phyloP scores from a whole-genome alignment of 495 filamentous ascomycete species.

The Trichoderma gamsii region DNA sequence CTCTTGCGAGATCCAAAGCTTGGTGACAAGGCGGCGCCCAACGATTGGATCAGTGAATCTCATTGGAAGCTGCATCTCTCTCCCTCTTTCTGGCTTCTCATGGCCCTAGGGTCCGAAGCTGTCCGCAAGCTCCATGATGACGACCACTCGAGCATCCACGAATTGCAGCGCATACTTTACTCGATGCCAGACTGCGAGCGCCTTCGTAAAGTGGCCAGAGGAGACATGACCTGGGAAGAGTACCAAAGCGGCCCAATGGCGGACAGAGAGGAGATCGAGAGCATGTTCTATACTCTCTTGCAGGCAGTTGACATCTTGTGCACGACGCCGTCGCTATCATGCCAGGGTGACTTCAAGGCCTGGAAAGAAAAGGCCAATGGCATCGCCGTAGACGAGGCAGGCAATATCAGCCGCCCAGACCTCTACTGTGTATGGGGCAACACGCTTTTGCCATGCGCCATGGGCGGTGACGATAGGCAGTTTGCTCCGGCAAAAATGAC shows the following conservation, averaged over 20 bases:
- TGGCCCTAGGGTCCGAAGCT: not conserved
- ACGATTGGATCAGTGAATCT: not conserved
- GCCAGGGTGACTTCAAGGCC: not conserved
- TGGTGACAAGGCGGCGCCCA: conserved; percentile 4
- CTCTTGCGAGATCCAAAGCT: not conserved
- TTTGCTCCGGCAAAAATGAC: conserved; percentile 13
- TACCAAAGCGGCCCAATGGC: not conserved
- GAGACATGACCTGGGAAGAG: conserved; percentile 16
- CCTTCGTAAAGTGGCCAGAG: conserved; percentile 13
- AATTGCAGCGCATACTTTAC: conserved; percentile 5
- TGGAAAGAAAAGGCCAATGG: conserved; percentile 16
- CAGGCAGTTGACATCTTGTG: conserved; percentile 11
- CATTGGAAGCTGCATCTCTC: conserved; percentile 5
- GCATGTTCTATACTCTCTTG: conserved; percentile 3
- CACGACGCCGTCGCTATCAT: conserved; percentile 15
- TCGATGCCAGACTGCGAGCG: too few species aligned
- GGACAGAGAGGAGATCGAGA: not conserved
- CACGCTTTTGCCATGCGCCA: conserved; percentile 15
- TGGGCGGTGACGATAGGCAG: conserved; percentile 19
- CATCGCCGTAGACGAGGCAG: conserved; percentile 24
- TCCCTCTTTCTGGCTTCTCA: conserved; percentile 19
- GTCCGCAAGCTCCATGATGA: conserved; percentile 16
- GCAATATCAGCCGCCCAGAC: conserved; percentile 18
- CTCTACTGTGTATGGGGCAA: conserved; percentile 20
- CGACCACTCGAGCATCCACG: conserved; percentile 14